Percentiles rank a stretch among this genome's conserved stretches.
These are phyloP conservation scores for Asclepias syriaca DNA, from an alignment of 257 asterid genomes.

Conservation along the genomic window DNA sequence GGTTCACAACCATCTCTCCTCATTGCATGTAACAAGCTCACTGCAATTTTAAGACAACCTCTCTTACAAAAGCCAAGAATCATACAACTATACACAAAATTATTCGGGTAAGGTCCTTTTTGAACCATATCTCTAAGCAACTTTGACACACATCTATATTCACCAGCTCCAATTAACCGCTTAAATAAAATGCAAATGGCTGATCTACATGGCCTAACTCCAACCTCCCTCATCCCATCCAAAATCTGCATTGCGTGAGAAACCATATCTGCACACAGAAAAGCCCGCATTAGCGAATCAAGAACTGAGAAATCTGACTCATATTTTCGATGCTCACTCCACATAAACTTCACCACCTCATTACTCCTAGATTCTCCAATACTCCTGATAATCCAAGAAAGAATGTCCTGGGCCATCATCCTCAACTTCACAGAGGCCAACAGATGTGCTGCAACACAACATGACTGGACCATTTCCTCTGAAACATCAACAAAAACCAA, in stretches of 20 bases:
- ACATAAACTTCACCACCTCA: slow-evolving; percentile 43
- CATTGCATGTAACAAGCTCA: slow-evolving; percentile 71
- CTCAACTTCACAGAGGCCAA: slow-evolving; percentile 45
- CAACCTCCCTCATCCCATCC: slow-evolving; percentile 61
- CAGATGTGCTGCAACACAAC: slow-evolving; percentile 57
- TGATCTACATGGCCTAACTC: slow-evolving; percentile 57
- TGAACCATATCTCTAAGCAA: slow-evolving; percentile 59
- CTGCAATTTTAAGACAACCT: slow-evolving; percentile 51
- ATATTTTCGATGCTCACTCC: slow-evolving; percentile 39
- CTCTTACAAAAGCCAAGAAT: slow-evolving; percentile 81
- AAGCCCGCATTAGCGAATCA: slow-evolving; percentile 76
- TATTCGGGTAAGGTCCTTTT: slow-evolving; percentile 63
- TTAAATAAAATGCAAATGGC: slow-evolving; percentile 56
- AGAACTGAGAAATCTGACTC: slow-evolving; percentile 52
- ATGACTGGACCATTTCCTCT: slow-evolving; percentile 33
- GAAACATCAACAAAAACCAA: slow-evolving; percentile 44
- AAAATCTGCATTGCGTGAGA: slow-evolving; percentile 55
- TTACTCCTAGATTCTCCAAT: slow-evolving; percentile 64
- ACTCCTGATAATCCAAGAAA: slow-evolving; percentile 55
- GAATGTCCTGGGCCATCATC: slow-evolving; percentile 67
- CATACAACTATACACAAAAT: slow-evolving; percentile 51
- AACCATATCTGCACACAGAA: slow-evolving; percentile 61
- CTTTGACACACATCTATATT: slow-evolving; percentile 74
- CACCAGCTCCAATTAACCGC: slow-evolving; percentile 62
- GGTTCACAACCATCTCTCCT: slow-evolving; percentile 69